Percentiles rank a stretch among this genome's conserved stretches.
These are phyloP conservation scores for Globisporangium canariense DNA, from an alignment of 352 stramenopile genomes.

Conservation along the genomic window DNA sequence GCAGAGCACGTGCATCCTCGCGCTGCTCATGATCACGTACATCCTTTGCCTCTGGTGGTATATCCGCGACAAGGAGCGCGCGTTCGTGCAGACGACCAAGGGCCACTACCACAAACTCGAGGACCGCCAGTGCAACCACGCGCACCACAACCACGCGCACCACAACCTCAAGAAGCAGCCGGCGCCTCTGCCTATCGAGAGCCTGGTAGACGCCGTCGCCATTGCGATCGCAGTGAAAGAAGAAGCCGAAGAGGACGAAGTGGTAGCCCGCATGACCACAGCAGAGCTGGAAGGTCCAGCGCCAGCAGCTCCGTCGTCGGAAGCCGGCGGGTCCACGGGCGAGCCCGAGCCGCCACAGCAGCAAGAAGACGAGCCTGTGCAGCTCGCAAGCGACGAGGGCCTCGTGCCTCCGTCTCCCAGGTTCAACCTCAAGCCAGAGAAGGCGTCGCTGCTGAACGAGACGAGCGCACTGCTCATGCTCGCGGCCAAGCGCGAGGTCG, in stretches of 20 bases:
- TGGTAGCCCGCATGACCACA: not conserved
- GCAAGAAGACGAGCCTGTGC: not conserved
- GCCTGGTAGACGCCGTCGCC: constrained; percentile 12
- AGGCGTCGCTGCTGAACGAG: constrained; percentile 19
- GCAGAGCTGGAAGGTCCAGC: not conserved
- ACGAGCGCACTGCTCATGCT: constrained; percentile 38
- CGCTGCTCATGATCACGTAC: constrained; percentile 81
- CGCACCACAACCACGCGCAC: constrained; percentile 35
- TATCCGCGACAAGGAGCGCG: constrained; percentile 82
- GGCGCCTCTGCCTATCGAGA: constrained; percentile 6
- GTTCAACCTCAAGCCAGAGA: constrained; percentile 13
- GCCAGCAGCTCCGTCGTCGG: not conserved
- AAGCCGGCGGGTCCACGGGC: constrained; percentile 3
- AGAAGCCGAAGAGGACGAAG: not conserved
- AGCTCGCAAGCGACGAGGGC: not conserved
- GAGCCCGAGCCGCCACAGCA: constrained; percentile 13
- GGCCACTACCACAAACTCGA: constrained; percentile 34
- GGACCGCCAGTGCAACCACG: constrained; percentile 36
- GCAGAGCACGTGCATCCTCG: constrained; percentile 65
- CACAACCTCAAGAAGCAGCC: constrained; percentile 20
- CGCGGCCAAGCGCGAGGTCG: constrained; percentile 30
- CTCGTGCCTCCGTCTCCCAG: constrained; percentile 3
- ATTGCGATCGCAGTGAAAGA: constrained; percentile 9
- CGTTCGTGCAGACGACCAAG: constrained; percentile 40
- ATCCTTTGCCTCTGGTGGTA: constrained; percentile 80